Base-by-base conservation (phyloP, 2,329 filamentous ascomycete species). In the Pseudopithomyces maydicus region DNA sequence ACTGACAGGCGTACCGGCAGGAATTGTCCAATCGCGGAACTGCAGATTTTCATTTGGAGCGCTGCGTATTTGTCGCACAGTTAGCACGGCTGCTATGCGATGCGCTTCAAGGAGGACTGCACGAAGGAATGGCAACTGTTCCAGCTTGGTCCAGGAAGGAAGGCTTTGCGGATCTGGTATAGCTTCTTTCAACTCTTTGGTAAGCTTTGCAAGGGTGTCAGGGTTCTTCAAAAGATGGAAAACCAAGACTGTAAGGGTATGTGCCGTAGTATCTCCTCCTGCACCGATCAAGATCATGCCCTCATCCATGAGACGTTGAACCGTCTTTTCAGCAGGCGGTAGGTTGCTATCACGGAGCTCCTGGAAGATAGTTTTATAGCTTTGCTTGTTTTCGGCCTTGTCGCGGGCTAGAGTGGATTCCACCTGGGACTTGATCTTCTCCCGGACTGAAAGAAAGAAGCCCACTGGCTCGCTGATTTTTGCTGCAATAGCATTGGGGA, bases 21-120 rank as follows among this genome's bases (percentile, higher is more conserved):
- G 67, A 38, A 71, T 69, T 0, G 66, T 61, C 50, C 58, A 71
- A 14, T 68, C 61, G 3, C 54, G 43, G 49, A 52, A 47, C 63
- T 63, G 22, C 63, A 45, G 61, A 53, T 39, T 69, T 42, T 48
- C 68, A 61, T 56, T 69, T 58, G 35, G 61, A 50, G 6, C 62
- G 59, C 42, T 65, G 60, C 46, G 66, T 64, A 51, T 63, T 52
- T 35, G 63, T 59, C 17, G 60, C 61, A 14, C 63, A 42, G 56
- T 69, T 46, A 64, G 68, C 51, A 63, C 75, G 45, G 61, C 71
- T 66, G 63, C 73, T 63, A 75, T 61, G n/a, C 74, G 71, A 23
- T 76, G 58, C 42, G 68, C 74, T 57, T 77, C 75, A 35, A 67
- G 61, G n/a, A 77, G 49, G 2, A 73, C 55, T 26, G 72, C 74